These are phyloP conservation scores for Penicillium psychrosexuale DNA, from an alignment of 2,329 filamentous ascomycete species.

Conservation along the genomic window DNA sequence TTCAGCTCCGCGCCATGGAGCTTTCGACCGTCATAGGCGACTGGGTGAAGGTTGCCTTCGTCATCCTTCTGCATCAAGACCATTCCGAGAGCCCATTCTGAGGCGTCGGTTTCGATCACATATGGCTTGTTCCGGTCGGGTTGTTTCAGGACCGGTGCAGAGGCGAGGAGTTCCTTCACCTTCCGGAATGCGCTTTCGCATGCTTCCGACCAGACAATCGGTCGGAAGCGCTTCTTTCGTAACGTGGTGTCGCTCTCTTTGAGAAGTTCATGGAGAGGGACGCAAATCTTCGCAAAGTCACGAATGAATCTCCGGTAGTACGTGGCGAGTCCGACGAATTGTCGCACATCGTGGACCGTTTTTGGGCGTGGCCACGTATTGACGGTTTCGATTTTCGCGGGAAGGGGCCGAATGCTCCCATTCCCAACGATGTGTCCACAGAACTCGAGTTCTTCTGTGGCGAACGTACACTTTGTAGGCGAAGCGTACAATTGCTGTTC, in stretches of 20 bases:
- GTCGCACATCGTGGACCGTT: not conserved
- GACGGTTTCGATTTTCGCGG: not conserved
- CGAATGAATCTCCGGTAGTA: not conserved
- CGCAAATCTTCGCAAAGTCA: not conserved
- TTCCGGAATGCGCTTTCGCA: not conserved
- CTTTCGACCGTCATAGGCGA: not conserved
- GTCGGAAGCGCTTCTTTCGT: not conserved
- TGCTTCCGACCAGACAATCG: not conserved
- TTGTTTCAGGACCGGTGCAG: not conserved
- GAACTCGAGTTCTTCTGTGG: not conserved
- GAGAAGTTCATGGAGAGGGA: not conserved
- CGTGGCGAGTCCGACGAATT: not conserved
- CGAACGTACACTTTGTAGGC: not conserved
- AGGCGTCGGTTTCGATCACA: not conserved
- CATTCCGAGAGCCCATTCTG: not conserved
- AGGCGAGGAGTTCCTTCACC: not conserved
- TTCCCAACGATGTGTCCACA: slow-evolving; percentile 1
- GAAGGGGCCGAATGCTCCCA: not conserved
- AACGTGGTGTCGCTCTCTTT: not conserved
- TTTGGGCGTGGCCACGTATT: not conserved
- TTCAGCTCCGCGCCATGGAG: not conserved
- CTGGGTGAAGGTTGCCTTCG: not conserved
- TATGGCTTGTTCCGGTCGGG: not conserved
- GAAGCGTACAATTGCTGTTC: not conserved
- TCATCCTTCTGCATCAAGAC: not conserved